Conservation (phyloP, 768 basidiomycete genomes). For the Strobilomyces dryophilus region DNA sequence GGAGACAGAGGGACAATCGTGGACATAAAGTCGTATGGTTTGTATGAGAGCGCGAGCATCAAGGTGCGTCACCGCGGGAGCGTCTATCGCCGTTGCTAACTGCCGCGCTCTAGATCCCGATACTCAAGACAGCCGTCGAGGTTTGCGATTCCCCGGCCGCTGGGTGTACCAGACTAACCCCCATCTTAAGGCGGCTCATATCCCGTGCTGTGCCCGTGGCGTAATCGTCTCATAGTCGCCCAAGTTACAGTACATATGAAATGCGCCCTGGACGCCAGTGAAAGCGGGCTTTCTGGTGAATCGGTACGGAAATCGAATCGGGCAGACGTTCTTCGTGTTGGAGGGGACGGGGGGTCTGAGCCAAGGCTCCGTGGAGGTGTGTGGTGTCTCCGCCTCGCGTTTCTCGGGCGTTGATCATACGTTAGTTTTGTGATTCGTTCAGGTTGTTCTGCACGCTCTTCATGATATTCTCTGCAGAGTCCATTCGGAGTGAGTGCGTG, state of each 20-base stretch:
- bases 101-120: slow-evolving; percentile 66
- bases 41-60: slow-evolving; percentile 95
- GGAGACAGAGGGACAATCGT: slow-evolving; percentile 95
- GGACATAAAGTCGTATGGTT: slow-evolving; percentile 91
- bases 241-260: slow-evolving; percentile 17
- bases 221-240: background rate
- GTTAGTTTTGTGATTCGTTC: slow-evolving; percentile 14
- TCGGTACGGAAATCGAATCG: slow-evolving; percentile 15
- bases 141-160: background rate
- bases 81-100: background rate
- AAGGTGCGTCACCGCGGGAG: slow-evolving; percentile 47
- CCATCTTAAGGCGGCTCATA: background rate
- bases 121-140: slow-evolving; percentile 76
- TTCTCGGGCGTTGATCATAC: background rate
- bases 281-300: slow-evolving; percentile 14
- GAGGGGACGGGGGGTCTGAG: slow-evolving; percentile 20
- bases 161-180: background rate
- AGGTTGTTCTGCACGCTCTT: background rate
- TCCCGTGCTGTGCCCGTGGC: background rate
- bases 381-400: background rate
- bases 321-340: slow-evolving; percentile 15
- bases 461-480: slow-evolving; percentile 11
- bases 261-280: slow-evolving; percentile 9
- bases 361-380: slow-evolving; percentile 10
- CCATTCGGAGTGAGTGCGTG: slow-evolving; percentile 19